Percentiles rank a stretch among this genome's conserved stretches.
Evolutionary conservation across 2,329 filamentous ascomycete genomes (phyloP).

Genomic region (Setomelanomma holmii): DNA sequence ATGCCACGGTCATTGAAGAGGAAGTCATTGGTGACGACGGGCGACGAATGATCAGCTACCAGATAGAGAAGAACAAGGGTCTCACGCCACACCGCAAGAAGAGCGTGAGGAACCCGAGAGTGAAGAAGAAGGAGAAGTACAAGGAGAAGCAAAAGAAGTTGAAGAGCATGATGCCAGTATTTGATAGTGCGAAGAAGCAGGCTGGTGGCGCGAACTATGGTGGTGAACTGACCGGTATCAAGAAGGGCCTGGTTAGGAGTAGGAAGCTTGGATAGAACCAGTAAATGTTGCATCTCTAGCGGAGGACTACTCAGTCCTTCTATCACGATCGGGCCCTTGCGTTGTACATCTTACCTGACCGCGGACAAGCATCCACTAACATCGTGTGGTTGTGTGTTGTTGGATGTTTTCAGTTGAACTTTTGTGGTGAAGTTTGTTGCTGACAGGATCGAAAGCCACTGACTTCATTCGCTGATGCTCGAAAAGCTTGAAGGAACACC

Average conservation of each 20-base stretch:
- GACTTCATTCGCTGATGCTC: background rate
- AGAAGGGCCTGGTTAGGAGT: conserved; percentile 90
- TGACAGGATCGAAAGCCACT: background rate
- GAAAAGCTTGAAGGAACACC: background rate
- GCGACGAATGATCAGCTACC: conserved; percentile 90
- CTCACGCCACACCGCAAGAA: conserved; percentile 89
- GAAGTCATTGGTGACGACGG: conserved; percentile 80
- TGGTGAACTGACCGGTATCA: conserved; percentile 95
- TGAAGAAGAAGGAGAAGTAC: conserved; percentile 98
- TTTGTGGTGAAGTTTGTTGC: no score
- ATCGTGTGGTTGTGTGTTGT: no score
- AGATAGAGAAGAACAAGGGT: conserved; percentile 98
- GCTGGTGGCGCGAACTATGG: conserved; percentile 71
- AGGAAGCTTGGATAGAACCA: no score
- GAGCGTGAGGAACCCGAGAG: conserved; percentile 90
- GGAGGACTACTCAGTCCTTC: no score
- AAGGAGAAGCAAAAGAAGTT: conserved; percentile 98
- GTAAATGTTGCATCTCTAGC: no score
- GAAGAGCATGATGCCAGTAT: conserved; percentile 81
- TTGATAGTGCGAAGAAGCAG: conserved; percentile 79
- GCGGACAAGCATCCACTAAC: no score
- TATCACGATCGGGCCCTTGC: no score
- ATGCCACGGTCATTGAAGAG: conserved; percentile 68
- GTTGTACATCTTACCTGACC: no score
- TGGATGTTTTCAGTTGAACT: no score